These are phyloP conservation scores for Trichomonas gallinae DNA, from an alignment of 208 protist genomes.

Conservation along the genomic window DNA sequence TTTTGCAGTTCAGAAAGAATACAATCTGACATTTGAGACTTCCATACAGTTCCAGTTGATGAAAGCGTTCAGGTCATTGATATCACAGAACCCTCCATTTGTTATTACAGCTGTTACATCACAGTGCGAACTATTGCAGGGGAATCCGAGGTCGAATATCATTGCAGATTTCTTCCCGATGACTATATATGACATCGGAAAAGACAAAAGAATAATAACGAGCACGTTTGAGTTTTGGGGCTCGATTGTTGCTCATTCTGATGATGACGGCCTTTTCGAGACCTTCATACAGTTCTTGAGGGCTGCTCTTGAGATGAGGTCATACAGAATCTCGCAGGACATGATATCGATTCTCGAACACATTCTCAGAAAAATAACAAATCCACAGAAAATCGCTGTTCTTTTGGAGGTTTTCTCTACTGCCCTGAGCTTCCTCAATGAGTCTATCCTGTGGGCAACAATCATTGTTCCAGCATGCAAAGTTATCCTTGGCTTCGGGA, in stretches of 20 bases:
- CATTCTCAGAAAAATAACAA: background rate
- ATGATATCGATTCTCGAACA: background rate
- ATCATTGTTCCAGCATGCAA: background rate
- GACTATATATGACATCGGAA: background rate
- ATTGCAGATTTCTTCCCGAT: background rate
- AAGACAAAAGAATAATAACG: background rate
- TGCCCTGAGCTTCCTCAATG: background rate
- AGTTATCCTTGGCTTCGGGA: background rate
- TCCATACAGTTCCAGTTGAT: background rate
- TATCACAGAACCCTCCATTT: background rate
- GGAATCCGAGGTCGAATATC: background rate
- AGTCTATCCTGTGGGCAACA: background rate
- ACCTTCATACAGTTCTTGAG: background rate
- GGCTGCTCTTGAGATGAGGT: background rate
- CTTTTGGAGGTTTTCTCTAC: background rate
- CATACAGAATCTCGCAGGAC: background rate
- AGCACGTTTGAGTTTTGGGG: background rate
- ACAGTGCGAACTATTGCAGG: background rate
- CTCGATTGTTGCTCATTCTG: background rate
- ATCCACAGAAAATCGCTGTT: background rate
- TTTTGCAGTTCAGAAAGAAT: background rate
- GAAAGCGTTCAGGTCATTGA: background rate
- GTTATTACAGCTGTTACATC: background rate
- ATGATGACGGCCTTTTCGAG: background rate
- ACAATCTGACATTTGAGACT: background rate